These are phyloP conservation scores for Chloromonas sp. DNA, from an alignment of 163 green algal species.

Conservation along the genomic window DNA sequence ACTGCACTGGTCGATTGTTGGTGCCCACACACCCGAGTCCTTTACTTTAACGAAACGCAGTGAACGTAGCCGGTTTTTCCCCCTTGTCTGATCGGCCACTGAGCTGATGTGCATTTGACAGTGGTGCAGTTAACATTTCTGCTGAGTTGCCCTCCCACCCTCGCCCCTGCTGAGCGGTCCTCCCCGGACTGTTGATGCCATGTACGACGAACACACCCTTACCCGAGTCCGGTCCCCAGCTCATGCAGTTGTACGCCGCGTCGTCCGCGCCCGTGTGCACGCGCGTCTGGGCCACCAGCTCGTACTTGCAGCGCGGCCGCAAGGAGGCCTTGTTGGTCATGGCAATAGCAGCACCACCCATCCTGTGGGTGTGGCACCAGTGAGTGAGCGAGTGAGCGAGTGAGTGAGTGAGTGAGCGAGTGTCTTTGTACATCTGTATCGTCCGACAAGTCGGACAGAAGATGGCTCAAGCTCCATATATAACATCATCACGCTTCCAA, in stretches of 20 bases:
- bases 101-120: background rate
- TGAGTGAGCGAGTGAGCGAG: too few relatives aligned
- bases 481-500: too few relatives aligned
- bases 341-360: constrained; percentile 81
- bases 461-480: too few relatives aligned
- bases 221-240: constrained; percentile 33
- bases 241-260: constrained; percentile 36
- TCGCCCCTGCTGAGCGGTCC: too few relatives aligned
- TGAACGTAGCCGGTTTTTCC: background rate
- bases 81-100: too few relatives aligned
- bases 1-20: too few relatives aligned
- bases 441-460: too few relatives aligned
- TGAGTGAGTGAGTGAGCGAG: too few relatives aligned
- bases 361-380: constrained; percentile 1
- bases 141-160: background rate
- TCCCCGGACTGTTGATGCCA: background rate
- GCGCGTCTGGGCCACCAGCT: constrained; percentile 27
- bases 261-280: constrained; percentile 67
- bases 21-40: too few relatives aligned
- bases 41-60: too few relatives aligned
- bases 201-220: background rate
- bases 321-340: constrained; percentile 72
- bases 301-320: constrained; percentile 12
- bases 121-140: background rate
- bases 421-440: too few relatives aligned